Evolutionary conservation across 176 grass and related monocot genomes (phyloP).

Genomic region (Avena sativa): DNA sequence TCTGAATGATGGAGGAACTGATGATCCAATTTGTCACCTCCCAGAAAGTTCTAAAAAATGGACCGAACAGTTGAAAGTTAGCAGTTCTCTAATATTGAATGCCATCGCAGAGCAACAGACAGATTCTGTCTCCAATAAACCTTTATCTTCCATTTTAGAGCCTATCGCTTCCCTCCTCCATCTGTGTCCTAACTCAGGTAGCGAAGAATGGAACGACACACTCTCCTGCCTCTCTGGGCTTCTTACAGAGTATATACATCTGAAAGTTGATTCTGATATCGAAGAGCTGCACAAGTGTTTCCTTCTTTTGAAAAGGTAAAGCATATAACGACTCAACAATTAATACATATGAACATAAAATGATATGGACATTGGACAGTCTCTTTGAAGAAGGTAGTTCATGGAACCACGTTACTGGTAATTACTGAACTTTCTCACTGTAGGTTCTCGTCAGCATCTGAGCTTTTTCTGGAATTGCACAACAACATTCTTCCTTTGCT

Average conservation of each 20-base stretch:
- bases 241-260: conserved; percentile 70
- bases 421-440: conserved; percentile 14
- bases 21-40: conserved; percentile 39
- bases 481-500: conserved; percentile 54
- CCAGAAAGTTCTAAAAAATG: conserved; percentile 58
- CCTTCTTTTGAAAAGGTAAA: conserved; percentile 86
- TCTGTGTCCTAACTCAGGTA: conserved; percentile 46
- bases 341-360: conserved; percentile 2
- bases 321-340: neutral
- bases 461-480: conserved; percentile 50
- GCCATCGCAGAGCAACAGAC: conserved; percentile 50
- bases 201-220: conserved; percentile 63
- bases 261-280: conserved; percentile 80
- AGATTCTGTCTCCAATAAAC: conserved; percentile 37
- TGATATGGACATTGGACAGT: neutral
- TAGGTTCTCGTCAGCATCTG: conserved; percentile 57
- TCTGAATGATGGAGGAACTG: conserved; percentile 10
- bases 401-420: conserved; percentile 6
- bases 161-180: conserved; percentile 48
- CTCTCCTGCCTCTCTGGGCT: conserved; percentile 47
- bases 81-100: conserved; percentile 60
- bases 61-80: conserved; percentile 62
- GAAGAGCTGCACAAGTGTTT: conserved; percentile 97
- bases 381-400: neutral
- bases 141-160: conserved; percentile 67